These are phyloP conservation scores for Plasmodium knowlesi DNA, from an alignment of 169 alveolate species.

Conservation along the genomic window DNA sequence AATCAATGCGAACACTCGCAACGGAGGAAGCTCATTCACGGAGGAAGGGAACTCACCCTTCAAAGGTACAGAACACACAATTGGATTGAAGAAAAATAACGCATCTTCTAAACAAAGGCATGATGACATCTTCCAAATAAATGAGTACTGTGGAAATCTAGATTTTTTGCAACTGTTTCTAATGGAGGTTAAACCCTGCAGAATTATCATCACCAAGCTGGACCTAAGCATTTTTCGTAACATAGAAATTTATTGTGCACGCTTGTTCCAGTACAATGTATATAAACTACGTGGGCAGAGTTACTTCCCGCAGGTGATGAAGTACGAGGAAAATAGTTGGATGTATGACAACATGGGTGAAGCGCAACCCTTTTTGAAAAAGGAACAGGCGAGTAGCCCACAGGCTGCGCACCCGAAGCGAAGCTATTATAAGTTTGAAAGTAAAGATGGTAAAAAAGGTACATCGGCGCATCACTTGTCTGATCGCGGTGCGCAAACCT, in stretches of 20 bases:
- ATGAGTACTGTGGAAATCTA: slow-evolving; percentile 69
- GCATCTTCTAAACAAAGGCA: neutral
- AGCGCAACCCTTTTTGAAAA: neutral
- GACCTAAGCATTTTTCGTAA: slow-evolving; percentile 53
- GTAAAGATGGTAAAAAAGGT: neutral
- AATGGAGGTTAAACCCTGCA: slow-evolving; percentile 45
- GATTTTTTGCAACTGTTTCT: slow-evolving; percentile 59
- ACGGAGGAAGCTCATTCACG: neutral
- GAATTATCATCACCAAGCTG: slow-evolving; percentile 53
- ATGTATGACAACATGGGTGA: slow-evolving; percentile 9
- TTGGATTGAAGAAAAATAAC: neutral
- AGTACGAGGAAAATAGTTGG: slow-evolving; percentile 48
- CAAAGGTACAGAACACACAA: neutral
- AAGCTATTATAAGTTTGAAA: too few species aligned
- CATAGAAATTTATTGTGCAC: slow-evolving; percentile 65
- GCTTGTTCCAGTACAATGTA: slow-evolving; percentile 26
- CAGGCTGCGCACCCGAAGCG: neutral
- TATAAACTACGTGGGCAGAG: slow-evolving; percentile 10
- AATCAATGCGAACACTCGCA: neutral
- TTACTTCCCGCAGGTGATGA: slow-evolving; percentile 23
- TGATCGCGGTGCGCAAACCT: neutral
- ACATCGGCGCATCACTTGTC: neutral
- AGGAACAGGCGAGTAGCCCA: neutral
- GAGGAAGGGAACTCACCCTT: neutral
- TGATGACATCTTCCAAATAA: slow-evolving; percentile 48